These are phyloP conservation scores for Septoria linicola DNA, from an alignment of 2,329 filamentous ascomycete species.

Conservation along the genomic window DNA sequence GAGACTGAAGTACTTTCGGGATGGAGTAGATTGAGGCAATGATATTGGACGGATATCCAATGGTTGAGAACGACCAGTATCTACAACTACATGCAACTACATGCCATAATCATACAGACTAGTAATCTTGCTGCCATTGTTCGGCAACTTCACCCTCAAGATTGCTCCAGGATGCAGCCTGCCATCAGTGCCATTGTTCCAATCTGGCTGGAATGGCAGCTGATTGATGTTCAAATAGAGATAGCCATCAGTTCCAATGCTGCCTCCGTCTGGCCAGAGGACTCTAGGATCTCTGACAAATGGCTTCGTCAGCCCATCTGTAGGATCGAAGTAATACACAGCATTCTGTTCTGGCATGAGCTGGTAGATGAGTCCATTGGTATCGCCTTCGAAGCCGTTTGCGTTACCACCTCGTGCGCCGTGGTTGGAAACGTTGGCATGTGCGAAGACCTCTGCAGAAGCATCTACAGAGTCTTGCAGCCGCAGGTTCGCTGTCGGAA, in stretches of 20 bases:
- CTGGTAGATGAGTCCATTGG: slow-evolving; percentile 48
- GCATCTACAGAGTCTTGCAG: slow-evolving; percentile 34
- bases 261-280: slow-evolving; percentile 47
- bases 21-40: no score
- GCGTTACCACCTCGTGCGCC: slow-evolving; percentile 49
- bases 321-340: slow-evolving; percentile 47
- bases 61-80: no score
- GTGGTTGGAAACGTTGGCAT: slow-evolving; percentile 48
- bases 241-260: slow-evolving; percentile 46
- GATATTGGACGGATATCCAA: no score
- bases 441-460: slow-evolving; percentile 43
- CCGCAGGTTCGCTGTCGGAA: slow-evolving; percentile 37
- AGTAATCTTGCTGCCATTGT: slow-evolving; percentile 43
- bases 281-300: slow-evolving; percentile 47
- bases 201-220: slow-evolving; percentile 49
- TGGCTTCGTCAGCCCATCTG: slow-evolving; percentile 38
- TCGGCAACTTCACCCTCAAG: slow-evolving; percentile 44
- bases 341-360: slow-evolving; percentile 49
- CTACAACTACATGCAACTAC: no score
- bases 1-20: no score
- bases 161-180: slow-evolving; percentile 48
- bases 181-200: slow-evolving; percentile 49
- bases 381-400: slow-evolving; percentile 49
- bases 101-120: slow-evolving; percentile 23
- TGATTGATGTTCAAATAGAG: slow-evolving; percentile 54